Conservation (phyloP, 192 early-diverging fungal genomes). For the Gaertneriomyces sp. region DNA sequence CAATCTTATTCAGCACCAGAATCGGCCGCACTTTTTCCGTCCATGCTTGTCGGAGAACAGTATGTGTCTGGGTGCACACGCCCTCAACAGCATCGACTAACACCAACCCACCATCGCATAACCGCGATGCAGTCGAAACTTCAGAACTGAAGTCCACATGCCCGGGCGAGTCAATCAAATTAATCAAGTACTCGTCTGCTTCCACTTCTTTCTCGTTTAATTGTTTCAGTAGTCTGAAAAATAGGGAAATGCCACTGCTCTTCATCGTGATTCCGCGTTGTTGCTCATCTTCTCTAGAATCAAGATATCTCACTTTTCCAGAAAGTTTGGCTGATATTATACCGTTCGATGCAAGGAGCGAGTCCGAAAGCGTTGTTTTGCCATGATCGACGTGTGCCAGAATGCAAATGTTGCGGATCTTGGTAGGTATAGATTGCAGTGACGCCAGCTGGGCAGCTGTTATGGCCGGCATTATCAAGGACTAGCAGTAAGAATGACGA, state of each 20-base stretch:
- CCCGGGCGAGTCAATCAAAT: conserved; percentile 97
- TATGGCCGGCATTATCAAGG: conserved; percentile 29
- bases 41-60: conserved; percentile 94
- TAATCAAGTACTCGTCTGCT: conserved; percentile 78
- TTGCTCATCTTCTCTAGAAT: conserved; percentile 95
- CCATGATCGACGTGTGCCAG: conserved; percentile 97
- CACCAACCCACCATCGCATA: conserved; percentile 94
- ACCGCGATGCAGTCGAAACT: conserved; percentile 96
- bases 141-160: conserved; percentile 98
- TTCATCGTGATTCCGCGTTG: conserved; percentile 99
- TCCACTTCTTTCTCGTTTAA: conserved; percentile 21
- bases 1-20: conserved; percentile 98
- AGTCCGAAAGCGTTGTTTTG: conserved; percentile 96
- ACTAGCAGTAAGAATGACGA: no score
- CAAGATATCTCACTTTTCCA: conserved; percentile 93
- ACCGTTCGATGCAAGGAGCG: conserved; percentile 93
- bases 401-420: conserved; percentile 96
- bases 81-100: conserved; percentile 98
- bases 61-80: conserved; percentile 97
- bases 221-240: conserved; percentile 69
- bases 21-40: conserved; percentile 84
- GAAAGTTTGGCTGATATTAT: conserved; percentile 95
- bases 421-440: conserved; percentile 63
- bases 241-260: conserved; percentile 90
- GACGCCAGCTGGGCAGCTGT: conserved; percentile 23